Base-by-base conservation (phyloP, 768 basidiomycete genomes). In the Lactifluus pinguis region DNA sequence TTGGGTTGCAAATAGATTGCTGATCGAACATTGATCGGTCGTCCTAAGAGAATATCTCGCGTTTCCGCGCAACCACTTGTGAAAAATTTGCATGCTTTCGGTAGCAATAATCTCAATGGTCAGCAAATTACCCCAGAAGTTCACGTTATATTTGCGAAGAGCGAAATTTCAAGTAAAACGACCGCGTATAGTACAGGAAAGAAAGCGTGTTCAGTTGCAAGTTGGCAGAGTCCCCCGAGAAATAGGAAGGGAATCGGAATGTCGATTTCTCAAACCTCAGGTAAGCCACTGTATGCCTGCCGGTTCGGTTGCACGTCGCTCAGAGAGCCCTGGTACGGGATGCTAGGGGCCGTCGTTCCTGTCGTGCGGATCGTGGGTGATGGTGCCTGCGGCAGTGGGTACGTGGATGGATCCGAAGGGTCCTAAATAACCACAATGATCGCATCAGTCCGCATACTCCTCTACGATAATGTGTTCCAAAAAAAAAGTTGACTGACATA, bases 341-440 rank as follows among this genome's bases (percentile, higher is more conserved):
- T 25, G 25, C 25, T 30, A 15, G 41, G 32, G 21, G 48, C 32
- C 38, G 49, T 44, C 38, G 64, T 50, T 10, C 8, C 11, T 11
- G 38, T 38, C 38, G 62, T 57, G 19, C n/a, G 19, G 57, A 55
- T 58, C 8, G 55, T 65, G 10, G 65, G 53, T 3, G 65, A 62
- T 13, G 61, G 39, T 15, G 47, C 44, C 15, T 17, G 41, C 6
- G 10, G 21, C 2, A 25, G 25, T 3, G 66, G 65, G 48, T 48
- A 67, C 7, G 66, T 67, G 41, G 57, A 55, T 11, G 66, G 66
- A 51, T 67, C 62, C 9, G 65, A 61, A 44, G 65, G 66, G 53
- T 66, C 57, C 65, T 67, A 39, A n/a, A 36, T 13, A 29, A 11
- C 21, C n/a, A 13, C 32, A 42, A 9, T 39, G 25, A 36, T 32